Conservation (phyloP, 106 monocot genomes). For the Dendrobium catenatum region DNA sequence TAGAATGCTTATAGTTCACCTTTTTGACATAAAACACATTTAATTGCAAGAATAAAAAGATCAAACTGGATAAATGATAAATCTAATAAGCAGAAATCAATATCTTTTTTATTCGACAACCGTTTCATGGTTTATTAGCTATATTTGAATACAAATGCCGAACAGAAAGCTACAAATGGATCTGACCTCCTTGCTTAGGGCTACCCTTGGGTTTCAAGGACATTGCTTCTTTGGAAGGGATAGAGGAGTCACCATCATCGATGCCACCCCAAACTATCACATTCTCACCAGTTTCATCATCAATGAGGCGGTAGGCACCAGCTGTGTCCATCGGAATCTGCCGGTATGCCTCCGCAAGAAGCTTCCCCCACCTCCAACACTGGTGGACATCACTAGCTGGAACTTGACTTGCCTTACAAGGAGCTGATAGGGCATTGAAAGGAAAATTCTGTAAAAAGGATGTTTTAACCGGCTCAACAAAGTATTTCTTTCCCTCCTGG, state of each 20-base stretch:
- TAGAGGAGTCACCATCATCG: slow-evolving; percentile 27
- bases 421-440: neutral
- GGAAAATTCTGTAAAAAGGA: neutral
- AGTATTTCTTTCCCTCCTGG: neutral
- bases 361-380: neutral
- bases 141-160: neutral
- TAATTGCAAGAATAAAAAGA: neutral
- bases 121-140: neutral
- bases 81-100: neutral
- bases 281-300: slow-evolving; percentile 58
- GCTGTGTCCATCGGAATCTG: slow-evolving; percentile 54
- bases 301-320: slow-evolving; percentile 68
- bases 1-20: neutral
- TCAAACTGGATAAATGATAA: neutral
- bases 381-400: neutral
- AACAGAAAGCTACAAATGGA: neutral
- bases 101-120: neutral
- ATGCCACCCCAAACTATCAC: slow-evolving; percentile 83
- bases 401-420: neutral
- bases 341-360: slow-evolving; percentile 18
- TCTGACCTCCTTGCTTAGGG: neutral
- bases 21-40: neutral
- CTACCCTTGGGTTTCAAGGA: slow-evolving; percentile 34
- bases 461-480: neutral
- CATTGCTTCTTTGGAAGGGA: slow-evolving; percentile 45